Percentiles rank a stretch among this genome's conserved stretches.
Evolutionary conservation across 2,329 filamentous ascomycete species (phyloP).

Genomic region (Aspergillus bombycis): DNA sequence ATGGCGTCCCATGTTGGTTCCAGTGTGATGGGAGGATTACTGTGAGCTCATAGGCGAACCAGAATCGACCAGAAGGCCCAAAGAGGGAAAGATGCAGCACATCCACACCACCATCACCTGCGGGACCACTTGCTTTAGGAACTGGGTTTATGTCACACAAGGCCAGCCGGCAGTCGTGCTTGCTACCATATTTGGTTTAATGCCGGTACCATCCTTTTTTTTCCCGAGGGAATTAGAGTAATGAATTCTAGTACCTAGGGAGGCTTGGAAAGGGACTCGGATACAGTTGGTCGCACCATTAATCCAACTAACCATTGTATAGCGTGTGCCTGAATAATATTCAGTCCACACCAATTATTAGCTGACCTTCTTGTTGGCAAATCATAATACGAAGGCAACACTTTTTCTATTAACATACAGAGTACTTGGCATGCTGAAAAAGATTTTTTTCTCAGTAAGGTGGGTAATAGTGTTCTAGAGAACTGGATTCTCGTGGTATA

Average conservation of each 20-base stretch:
- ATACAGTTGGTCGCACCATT: neutral
- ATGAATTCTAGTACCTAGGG: neutral
- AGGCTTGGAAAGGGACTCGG: neutral
- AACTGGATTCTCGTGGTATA: neutral
- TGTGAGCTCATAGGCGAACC: constrained; percentile 3
- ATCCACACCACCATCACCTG: neutral
- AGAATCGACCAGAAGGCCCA: neutral
- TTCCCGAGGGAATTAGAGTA: neutral
- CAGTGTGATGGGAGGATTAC: neutral
- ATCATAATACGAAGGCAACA: neutral
- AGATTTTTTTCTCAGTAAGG: neutral
- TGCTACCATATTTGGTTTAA: neutral
- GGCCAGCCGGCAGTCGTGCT: neutral
- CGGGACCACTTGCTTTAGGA: neutral
- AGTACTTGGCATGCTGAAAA: neutral
- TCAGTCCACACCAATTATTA: neutral
- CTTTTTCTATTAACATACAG: neutral
- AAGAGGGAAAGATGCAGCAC: neutral
- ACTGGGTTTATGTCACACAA: neutral
- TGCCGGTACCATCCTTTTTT: neutral
- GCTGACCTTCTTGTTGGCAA: neutral
- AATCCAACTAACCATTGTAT: neutral
- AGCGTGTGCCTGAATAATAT: neutral
- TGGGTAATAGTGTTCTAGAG: neutral
- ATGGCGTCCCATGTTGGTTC: neutral